Conservation (phyloP, 352 stramenopile genomes). For the Phytophthora rubi region DNA sequence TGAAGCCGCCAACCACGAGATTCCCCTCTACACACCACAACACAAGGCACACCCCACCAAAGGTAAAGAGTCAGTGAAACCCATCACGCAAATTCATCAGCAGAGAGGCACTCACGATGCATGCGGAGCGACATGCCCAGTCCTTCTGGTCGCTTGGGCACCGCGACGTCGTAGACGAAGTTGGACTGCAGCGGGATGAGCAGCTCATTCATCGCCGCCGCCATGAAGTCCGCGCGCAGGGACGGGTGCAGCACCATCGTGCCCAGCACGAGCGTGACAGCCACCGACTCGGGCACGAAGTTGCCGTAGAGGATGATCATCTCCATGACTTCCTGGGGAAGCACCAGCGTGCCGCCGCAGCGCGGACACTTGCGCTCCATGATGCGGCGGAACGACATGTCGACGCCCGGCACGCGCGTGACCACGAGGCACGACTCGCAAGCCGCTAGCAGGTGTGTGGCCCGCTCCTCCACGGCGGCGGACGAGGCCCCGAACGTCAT, state of each 20-base stretch:
- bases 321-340: conserved; percentile 85
- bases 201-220: conserved; percentile 85
- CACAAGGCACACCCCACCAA: background rate
- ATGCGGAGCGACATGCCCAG: conserved; percentile 89
- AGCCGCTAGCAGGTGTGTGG: conserved; percentile 68
- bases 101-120: conserved; percentile 58
- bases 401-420: conserved; percentile 64
- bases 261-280: conserved; percentile 65
- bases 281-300: conserved; percentile 77
- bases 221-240: conserved; percentile 82
- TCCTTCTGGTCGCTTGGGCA: conserved; percentile 80
- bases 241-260: conserved; percentile 76
- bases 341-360: conserved; percentile 60
- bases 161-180: conserved; percentile 82
- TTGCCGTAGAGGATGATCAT: conserved; percentile 89
- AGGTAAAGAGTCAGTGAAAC: too few species aligned
- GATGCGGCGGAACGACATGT: conserved; percentile 86
- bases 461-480: conserved; percentile 45
- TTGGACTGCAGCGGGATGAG: conserved; percentile 81
- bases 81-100: too few species aligned
- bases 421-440: conserved; percentile 83
- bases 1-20: conserved; percentile 79
- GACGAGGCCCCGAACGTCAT: conserved; percentile 30
- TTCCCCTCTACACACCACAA: conserved; percentile 60
- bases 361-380: conserved; percentile 81